Conservation (phyloP, 441 rosid species). For the Jatropha multifida region DNA sequence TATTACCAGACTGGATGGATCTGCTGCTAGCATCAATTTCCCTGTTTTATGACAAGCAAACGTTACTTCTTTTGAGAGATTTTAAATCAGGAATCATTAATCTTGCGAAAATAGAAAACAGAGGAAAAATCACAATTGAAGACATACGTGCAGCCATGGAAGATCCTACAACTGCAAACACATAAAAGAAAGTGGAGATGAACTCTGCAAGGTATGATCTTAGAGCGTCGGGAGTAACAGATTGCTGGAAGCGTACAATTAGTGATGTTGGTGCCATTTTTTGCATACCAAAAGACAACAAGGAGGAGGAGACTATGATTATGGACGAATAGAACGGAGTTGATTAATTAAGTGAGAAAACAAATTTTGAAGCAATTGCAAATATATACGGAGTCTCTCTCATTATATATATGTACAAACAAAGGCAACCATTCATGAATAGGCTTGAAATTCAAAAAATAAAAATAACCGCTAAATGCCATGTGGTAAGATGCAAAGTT, state of each 20-base stretch:
- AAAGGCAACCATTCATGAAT: background rate
- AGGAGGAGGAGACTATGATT: background rate
- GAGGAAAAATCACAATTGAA: background rate
- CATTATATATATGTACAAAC: background rate
- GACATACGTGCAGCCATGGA: constrained; percentile 71
- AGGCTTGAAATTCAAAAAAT: constrained; percentile 3
- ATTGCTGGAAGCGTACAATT: constrained; percentile 50
- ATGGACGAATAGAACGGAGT: background rate
- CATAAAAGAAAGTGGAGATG: constrained; percentile 87
- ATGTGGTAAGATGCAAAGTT: constrained; percentile 3
- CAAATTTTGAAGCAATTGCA: no score
- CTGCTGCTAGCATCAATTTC: constrained; percentile 39
- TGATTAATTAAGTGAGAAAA: no score
- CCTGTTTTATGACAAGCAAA: constrained; percentile 13
- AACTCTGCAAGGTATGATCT: constrained; percentile 87
- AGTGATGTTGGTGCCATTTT: constrained; percentile 55
- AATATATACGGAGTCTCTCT: background rate
- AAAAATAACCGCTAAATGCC: constrained; percentile 16
- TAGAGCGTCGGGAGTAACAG: constrained; percentile 51
- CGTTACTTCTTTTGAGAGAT: background rate
- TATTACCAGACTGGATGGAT: constrained; percentile 51
- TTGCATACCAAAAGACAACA: constrained; percentile 18
- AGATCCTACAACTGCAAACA: constrained; percentile 82
- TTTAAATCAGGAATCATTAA: no score
- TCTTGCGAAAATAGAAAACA: no score